Conservation (phyloP, 352 stramenopile species). For the Phytophthora macrochlamydospora region DNA sequence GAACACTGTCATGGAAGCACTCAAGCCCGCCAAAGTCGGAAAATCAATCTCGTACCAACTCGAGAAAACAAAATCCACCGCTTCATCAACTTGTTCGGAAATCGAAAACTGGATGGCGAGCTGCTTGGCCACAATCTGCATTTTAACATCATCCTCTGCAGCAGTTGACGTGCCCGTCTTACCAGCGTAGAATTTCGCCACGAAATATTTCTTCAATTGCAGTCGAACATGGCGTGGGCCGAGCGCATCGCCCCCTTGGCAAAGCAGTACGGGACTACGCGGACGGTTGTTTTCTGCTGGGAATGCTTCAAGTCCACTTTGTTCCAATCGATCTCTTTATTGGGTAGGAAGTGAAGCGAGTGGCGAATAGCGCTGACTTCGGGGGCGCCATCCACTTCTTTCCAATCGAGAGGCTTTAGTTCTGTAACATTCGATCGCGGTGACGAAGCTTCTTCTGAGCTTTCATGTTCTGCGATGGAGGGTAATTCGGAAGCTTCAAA, state of each 20-base stretch:
- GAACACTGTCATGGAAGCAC: slow-evolving; percentile 29
- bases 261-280: slow-evolving; percentile 36
- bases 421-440: slow-evolving; percentile 35
- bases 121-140: slow-evolving; percentile 43
- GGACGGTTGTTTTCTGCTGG: slow-evolving; percentile 41
- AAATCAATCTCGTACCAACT: slow-evolving; percentile 50
- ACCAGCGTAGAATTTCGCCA: slow-evolving; percentile 43
- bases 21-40: slow-evolving; percentile 8
- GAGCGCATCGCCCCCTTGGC: slow-evolving; percentile 41
- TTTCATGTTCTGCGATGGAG: slow-evolving; percentile 12
- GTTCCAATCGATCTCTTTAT: slow-evolving; percentile 32
- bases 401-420: slow-evolving; percentile 24
- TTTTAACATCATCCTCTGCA: slow-evolving; percentile 44
- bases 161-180: neutral
- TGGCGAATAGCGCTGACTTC: slow-evolving; percentile 34
- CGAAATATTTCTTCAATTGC: slow-evolving; percentile 31
- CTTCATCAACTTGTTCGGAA: slow-evolving; percentile 21
- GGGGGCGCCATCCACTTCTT: neutral
- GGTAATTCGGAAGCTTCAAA: neutral
- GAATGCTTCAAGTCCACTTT: slow-evolving; percentile 36
- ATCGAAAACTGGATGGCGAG: slow-evolving; percentile 42
- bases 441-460: slow-evolving; percentile 24
- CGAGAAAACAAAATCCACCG: slow-evolving; percentile 51
- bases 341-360: slow-evolving; percentile 36
- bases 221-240: slow-evolving; percentile 41